Evolutionary conservation across 331 rosid species (phyloP), one percentile per base, ranked within the genome.

Genomic region (Malus hybrid): DNA sequence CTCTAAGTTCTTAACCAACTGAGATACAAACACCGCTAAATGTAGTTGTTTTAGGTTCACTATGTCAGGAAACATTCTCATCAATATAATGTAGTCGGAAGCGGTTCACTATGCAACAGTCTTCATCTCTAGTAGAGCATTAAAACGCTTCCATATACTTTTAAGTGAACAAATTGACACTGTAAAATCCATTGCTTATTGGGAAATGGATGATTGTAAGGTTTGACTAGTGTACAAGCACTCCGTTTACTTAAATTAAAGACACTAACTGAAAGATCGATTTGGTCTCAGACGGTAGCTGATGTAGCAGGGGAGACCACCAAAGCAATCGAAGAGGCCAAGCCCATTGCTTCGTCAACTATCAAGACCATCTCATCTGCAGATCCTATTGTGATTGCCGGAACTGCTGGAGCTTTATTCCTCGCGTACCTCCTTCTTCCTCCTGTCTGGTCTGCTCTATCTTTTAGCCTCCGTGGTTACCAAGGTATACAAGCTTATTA

Each of bases 281-380:
- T 67, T 79, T 84, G 79, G 83, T 82, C 76, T 75, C 87, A 94
- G 99, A 91, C 94, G 63, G 87, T 93, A 46, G 82, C 77, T 48
- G 97, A 85, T 82, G 96, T 92, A 62, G 97, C 97, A 20, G 85
- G 91, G 69, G 92, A 89, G 88, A 87, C 96, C 5, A 67, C 86
- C 60, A 90, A 85, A 81, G 93, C 88, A 76, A 89, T 94, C 72
- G 97, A 92, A 86, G 97, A 55, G 46, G 96, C 89, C 68, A 89
- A 84, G 83, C 97, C 99, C 29, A 86, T 94, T 78, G 99, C 96
- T 65, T 87, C 93, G 2, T 80, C 97, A 76, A 85, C 97, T 9
- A 61, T 94, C 1, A 85, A 94, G 67, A 81, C 88, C 48, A 87
- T 94, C 80, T 74, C 88, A 19, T 77, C 99, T 15, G 83, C 99